Evolutionary conservation across 352 stramenopile genomes (phyloP).

Genomic region (Blastocystis sp.): DNA sequence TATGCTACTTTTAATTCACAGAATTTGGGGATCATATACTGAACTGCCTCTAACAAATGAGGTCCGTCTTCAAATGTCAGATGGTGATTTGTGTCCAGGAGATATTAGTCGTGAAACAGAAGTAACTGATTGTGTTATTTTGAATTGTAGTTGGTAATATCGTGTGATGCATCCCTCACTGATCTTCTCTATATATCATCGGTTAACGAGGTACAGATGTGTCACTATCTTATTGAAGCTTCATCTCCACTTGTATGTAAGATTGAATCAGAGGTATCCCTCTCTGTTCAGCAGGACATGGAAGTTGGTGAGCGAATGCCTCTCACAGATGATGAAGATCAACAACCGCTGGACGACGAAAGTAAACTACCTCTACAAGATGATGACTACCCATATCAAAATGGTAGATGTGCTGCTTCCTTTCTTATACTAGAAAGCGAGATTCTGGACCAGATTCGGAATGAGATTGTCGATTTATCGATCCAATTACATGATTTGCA

Average conservation of each 20-base stretch:
- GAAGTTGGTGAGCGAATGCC: not conserved
- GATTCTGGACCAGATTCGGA: not conserved
- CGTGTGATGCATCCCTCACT: not conserved
- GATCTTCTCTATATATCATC: not conserved
- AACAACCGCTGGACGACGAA: too few species aligned
- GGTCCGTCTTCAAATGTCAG: not conserved
- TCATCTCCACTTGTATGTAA: slow-evolving; percentile 1
- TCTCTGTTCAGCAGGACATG: not conserved
- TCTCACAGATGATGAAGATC: too few species aligned
- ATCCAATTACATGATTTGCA: not conserved
- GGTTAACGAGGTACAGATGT: not conserved
- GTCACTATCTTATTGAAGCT: slow-evolving; percentile 37
- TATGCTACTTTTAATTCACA: not conserved
- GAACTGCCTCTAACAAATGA: not conserved
- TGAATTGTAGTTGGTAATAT: slow-evolving; percentile 33
- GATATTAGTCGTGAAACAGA: not conserved
- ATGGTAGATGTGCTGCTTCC: too few species aligned
- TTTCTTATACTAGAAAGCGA: not conserved
- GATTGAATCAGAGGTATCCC: not conserved
- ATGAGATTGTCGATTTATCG: not conserved
- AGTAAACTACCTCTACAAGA: too few species aligned
- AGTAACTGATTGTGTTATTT: not conserved
- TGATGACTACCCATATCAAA: too few species aligned
- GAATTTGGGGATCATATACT: slow-evolving; percentile 39
- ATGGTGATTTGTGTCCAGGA: slow-evolving; percentile 5